phyloP scores from a whole-genome alignment of 192 early-diverging fungal genomes.

The Podochytrium sp. region DNA sequence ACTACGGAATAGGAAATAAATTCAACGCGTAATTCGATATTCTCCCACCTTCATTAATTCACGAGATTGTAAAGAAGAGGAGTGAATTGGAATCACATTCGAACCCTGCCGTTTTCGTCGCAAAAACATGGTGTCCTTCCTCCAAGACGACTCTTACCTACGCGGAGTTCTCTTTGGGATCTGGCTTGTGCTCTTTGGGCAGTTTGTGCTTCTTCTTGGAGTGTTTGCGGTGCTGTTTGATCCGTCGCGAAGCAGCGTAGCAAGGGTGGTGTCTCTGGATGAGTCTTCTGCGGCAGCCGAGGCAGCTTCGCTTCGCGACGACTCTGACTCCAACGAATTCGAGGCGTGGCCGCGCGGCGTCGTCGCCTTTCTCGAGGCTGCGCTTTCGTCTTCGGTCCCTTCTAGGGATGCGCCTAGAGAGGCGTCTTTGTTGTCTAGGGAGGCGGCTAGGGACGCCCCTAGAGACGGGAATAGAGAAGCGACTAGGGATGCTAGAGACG shows the following conservation, averaged over 20 bases:
- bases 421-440: background rate
- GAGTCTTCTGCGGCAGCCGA: background rate
- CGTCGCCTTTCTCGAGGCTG: background rate
- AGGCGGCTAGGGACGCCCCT: background rate
- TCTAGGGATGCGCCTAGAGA: background rate
- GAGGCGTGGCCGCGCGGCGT: background rate
- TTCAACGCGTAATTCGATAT: too few relatives aligned
- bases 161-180: conserved; percentile 43
- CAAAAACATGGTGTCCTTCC: too few relatives aligned
- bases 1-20: too few relatives aligned
- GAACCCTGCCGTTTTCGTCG: too few relatives aligned
- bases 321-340: background rate
- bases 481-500: background rate
- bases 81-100: too few relatives aligned
- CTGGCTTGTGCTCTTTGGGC: conserved; percentile 29
- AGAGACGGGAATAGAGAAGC: background rate
- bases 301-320: background rate
- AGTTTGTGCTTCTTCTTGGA: conserved; percentile 31
- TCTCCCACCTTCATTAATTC: too few relatives aligned
- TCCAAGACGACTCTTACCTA: conserved; percentile 20
- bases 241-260: conserved; percentile 26
- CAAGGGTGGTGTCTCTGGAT: too few relatives aligned
- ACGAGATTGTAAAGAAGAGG: too few relatives aligned
- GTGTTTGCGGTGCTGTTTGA: conserved; percentile 35
- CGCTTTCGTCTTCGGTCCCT: background rate